Base-by-base conservation (phyloP, 345 rosid genomes). In the Sisymbrium irio region DNA sequence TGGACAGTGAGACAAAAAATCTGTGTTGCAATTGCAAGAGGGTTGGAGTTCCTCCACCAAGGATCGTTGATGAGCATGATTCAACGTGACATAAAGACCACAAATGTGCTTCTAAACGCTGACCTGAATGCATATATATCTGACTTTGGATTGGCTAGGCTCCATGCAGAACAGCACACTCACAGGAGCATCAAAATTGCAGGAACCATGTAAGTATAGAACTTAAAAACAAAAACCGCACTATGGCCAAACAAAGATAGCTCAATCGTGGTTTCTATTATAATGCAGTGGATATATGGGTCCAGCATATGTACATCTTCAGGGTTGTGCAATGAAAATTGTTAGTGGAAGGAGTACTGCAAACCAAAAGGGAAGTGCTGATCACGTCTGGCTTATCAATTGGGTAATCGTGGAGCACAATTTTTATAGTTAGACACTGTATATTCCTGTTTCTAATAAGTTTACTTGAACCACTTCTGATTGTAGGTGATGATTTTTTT, bases 121-220 rank as follows among this genome's bases (percentile, higher is more conserved):
- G 75, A 83, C 49, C 71, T 86, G 1, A 86, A 80, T 61, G 81
- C 94, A 6, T 86, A 84, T 57, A 89, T 89, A 71, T 89, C 91
- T 0, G 94, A 89, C 61, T 89, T 89, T 62, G 91, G 91, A 8
- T 58, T 89, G 77, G 91, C 94, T 56, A 83, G 81, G 72, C 86
- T 84, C 37, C 45, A 83, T 10, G 84, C 79, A 30, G 84, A 67
- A 51, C 89, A 84, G 7, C 78, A 85, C 37, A 80, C 76, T 39
- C 91, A 84, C 69, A 80, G 86, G 36, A 86, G 81, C 75, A 86
- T 91, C 46, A 78, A 80, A 65, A n/a, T n/a, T n/a, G n/a, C n/a
- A n/a, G n/a, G n/a, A n/a, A n/a, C n/a, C n/a, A n/a, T n/a, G n/a
- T n/a, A 59, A 69, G 85, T 5, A 7, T 11, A 7, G 1, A 22